A percentile compares a stretch with the other conserved stretches of the same genome.
phyloP scores from a whole-genome alignment of 768 basidiomycete species.

The Jaapia argillacea region DNA sequence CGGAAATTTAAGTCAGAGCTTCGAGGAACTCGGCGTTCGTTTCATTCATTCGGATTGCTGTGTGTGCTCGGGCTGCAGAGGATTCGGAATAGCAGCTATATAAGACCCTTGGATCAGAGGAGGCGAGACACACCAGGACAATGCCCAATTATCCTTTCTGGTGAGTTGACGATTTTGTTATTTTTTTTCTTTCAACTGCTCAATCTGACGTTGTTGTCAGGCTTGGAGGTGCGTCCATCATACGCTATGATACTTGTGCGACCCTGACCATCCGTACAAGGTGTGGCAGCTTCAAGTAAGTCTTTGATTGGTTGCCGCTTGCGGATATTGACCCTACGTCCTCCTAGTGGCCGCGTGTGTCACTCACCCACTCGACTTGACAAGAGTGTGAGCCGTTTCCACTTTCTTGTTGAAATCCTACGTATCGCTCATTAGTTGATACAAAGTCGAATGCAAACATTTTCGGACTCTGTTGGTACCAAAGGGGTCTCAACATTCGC shows the following conservation, averaged over 20 bases:
- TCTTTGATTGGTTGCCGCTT: conserved; percentile 2
- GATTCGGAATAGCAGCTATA: no score
- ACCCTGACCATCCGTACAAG: conserved; percentile 8
- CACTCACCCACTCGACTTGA: conserved; percentile 78
- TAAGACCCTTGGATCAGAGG: no score
- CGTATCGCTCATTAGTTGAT: not conserved
- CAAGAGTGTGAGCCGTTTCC: conserved; percentile 61
- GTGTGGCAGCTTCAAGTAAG: conserved; percentile 26
- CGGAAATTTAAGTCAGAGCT: no score
- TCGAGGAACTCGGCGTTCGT: no score
- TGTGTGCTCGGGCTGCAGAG: no score
- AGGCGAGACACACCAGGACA: no score
- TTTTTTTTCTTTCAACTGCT: no score
- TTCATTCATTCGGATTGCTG: no score
- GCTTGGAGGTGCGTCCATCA: conserved; percentile 21
- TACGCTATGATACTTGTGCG: not conserved
- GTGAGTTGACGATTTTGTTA: no score
- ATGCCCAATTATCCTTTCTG: no score
- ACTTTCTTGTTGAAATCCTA: not conserved
- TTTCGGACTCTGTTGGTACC: conserved; percentile 31
- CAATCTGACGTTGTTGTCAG: conserved; percentile 11
- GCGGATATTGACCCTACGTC: no score
- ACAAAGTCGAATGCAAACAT: conserved; percentile 73
- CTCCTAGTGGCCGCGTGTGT: conserved; percentile 72
- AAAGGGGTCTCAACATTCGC: conserved; percentile 54